Conservation (phyloP, 2,329 filamentous ascomycete genomes). For the Sporothrix inflata region DNA sequence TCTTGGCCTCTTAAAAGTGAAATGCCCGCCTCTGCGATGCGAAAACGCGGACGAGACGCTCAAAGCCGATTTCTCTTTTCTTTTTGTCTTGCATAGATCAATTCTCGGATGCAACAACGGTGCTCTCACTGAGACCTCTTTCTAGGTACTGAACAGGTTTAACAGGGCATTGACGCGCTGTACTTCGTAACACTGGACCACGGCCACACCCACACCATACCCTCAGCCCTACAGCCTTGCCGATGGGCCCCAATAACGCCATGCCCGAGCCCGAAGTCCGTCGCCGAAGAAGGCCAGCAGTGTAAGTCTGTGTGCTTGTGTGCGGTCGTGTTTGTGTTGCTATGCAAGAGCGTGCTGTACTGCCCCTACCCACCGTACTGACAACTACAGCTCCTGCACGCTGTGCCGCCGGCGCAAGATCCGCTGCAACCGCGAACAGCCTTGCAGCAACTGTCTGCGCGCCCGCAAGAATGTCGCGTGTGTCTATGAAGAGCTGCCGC, state of each 20-base stretch:
- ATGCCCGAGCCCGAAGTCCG: conserved; percentile 32
- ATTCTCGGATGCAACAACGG: background rate
- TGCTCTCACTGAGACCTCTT: background rate
- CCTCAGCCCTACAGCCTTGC: background rate
- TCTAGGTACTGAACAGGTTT: background rate
- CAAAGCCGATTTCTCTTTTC: conserved; percentile 1
- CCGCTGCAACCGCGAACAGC: conserved; percentile 46
- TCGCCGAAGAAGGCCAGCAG: conserved; percentile 30
- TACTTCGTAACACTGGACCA: background rate
- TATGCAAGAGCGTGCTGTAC: too few species aligned
- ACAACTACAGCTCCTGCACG: conserved; percentile 27
- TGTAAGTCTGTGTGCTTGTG: conserved; percentile 20
- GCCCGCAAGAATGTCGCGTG: conserved; percentile 35
- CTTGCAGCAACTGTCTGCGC: conserved; percentile 48
- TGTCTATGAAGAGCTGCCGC: conserved; percentile 28
- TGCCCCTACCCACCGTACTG: too few species aligned
- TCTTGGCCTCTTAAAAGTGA: background rate
- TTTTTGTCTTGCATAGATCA: background rate
- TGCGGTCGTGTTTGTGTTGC: too few species aligned
- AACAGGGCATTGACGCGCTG: background rate
- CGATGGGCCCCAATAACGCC: background rate
- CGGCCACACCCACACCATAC: background rate
- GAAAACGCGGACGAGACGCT: background rate
- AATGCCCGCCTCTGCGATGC: background rate
- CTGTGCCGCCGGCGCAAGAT: conserved; percentile 50